Percentiles rank a stretch among this genome's conserved stretches.
Conservation (phyloP, 1,284 basidiomycete genomes). For the Trichosporon sp. region DNA sequence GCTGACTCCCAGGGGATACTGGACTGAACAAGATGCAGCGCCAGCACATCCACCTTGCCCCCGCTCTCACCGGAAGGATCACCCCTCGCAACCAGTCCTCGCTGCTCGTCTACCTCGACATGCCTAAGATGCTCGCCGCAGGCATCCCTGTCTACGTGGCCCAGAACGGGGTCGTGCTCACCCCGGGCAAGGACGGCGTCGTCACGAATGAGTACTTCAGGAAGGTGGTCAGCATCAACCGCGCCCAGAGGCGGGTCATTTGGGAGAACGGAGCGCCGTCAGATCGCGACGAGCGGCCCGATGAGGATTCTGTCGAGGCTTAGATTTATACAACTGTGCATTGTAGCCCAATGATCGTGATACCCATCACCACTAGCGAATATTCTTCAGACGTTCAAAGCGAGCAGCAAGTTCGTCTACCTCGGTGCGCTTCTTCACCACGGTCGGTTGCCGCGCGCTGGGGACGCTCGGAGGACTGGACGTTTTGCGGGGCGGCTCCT, state of each 20-base stretch:
- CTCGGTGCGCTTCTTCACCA: conserved; percentile 30
- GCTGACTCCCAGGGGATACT: neutral
- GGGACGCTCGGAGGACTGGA: neutral
- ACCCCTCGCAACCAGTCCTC: conserved; percentile 41
- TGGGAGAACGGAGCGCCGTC: conserved; percentile 39
- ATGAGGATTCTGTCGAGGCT: neutral
- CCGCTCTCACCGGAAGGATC: conserved; percentile 28
- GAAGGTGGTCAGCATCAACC: conserved; percentile 33
- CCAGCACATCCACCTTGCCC: conserved; percentile 50
- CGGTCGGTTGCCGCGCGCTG: neutral
- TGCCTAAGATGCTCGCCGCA: conserved; percentile 31
- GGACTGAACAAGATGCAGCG: conserved; percentile 46
- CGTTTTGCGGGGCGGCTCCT: neutral
- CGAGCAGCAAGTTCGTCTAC: conserved; percentile 45
- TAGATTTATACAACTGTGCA: neutral
- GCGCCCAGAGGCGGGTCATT: conserved; percentile 28
- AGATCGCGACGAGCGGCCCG: conserved; percentile 15
- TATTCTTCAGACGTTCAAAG: conserved; percentile 42
- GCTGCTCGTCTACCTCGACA: conserved; percentile 46
- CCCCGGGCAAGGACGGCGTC: conserved; percentile 39
- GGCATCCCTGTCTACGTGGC: conserved; percentile 43
- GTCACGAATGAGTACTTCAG: conserved; percentile 37
- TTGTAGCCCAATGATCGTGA: neutral
- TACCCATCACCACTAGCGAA: conserved; percentile 18
- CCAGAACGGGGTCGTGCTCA: conserved; percentile 47